Evolutionary conservation across 345 rosid species (phyloP).

Genomic region (Eucalyptus fibrosa): DNA sequence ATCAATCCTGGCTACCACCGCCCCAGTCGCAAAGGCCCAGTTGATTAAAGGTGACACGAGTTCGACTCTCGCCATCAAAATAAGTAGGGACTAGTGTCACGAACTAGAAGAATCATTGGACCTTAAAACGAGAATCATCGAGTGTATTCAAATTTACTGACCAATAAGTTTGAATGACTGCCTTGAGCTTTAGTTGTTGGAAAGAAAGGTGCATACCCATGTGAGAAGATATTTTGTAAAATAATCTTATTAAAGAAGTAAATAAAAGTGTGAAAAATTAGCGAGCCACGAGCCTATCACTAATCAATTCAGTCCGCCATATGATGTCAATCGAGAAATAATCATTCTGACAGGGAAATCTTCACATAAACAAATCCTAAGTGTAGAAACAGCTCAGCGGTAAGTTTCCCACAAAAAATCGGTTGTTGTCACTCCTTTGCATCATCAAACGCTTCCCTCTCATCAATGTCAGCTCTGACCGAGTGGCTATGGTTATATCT

Average conservation of each 20-base stretch:
- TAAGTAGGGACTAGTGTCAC: background rate
- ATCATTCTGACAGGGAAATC: background rate
- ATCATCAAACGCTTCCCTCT: background rate
- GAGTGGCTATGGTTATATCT: background rate
- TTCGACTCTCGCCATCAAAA: background rate
- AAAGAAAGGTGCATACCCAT: background rate
- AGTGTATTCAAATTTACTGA: background rate
- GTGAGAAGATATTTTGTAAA: background rate
- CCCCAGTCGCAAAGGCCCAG: background rate
- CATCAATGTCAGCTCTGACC: background rate
- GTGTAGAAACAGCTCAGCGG: background rate
- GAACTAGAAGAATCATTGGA: background rate
- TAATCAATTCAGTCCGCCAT: background rate
- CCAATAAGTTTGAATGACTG: background rate
- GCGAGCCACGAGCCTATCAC: background rate
- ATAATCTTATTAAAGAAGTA: background rate
- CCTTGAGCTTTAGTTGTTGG: background rate
- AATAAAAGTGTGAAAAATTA: background rate
- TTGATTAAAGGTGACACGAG: background rate
- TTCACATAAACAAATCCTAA: background rate
- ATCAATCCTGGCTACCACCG: background rate
- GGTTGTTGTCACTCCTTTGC: background rate
- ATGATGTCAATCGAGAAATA: background rate
- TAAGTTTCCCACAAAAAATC: background rate
- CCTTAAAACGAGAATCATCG: background rate